phyloP scores from a whole-genome alignment of 495 filamentous ascomycete genomes.

The Lasiosphaeriaceae sp. region DNA sequence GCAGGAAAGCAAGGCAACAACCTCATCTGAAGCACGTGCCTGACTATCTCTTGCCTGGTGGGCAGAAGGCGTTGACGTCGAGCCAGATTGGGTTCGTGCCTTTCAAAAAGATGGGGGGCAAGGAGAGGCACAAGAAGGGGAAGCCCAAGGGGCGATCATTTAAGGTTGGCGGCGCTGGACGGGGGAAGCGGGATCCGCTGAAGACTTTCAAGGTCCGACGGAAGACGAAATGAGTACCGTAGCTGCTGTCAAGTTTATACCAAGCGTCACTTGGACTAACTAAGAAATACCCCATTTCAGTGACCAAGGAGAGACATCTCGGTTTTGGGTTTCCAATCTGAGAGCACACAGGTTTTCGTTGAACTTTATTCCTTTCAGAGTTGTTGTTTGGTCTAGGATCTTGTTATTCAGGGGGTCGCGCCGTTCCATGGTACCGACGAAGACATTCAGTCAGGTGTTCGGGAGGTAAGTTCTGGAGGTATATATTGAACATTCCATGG shows the following conservation, averaged over 20 bases:
- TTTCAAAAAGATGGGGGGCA: constrained; percentile 59
- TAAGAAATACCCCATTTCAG: too few relatives aligned
- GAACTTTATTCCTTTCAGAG: too few relatives aligned
- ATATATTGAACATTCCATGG: too few relatives aligned
- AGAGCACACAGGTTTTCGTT: too few relatives aligned
- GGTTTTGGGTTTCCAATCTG: too few relatives aligned
- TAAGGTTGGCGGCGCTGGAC: constrained; percentile 31
- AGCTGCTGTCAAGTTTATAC: background rate
- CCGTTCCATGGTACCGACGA: too few relatives aligned
- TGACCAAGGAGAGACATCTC: too few relatives aligned
- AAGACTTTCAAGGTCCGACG: constrained; percentile 71
- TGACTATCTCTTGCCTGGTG: constrained; percentile 88
- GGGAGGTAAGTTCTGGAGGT: too few relatives aligned
- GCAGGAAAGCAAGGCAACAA: constrained; percentile 67
- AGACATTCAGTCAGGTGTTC: too few relatives aligned
- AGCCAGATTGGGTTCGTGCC: constrained; percentile 69
- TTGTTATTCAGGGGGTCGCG: too few relatives aligned
- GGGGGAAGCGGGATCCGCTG: constrained; percentile 70
- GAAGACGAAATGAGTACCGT: background rate
- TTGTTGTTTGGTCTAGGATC: too few relatives aligned
- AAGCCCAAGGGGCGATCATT: constrained; percentile 58
- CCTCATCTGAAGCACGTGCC: constrained; percentile 93
- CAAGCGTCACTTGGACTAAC: too few relatives aligned
- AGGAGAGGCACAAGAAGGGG: constrained; percentile 70
- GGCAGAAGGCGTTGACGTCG: constrained; percentile 59